Base-by-base conservation (phyloP, 1,139 yeast species). In the Yamadazyma triangularis region DNA sequence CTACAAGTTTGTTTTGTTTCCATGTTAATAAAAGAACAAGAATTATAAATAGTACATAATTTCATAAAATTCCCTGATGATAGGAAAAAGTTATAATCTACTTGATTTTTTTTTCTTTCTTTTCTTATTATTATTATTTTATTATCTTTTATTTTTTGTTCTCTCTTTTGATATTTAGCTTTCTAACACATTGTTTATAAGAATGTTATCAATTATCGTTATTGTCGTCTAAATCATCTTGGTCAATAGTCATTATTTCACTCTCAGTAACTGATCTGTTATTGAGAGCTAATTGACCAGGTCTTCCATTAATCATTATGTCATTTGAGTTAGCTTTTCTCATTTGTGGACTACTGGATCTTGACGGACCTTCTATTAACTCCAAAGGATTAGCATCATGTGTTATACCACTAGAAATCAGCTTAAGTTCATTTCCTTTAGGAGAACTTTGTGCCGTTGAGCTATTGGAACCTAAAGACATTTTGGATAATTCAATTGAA, bases 211-310 rank as follows among this genome's bases (percentile, higher is more conserved):
- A 18, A 18, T 18, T 18, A 18, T 18, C 20, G 20, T 18, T 18
- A 18, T 9, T 9, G 6, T 18, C 20, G 9, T 18, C 20, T 18
- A 18, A 18, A 18, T 18, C 20, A 18, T 18, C 9, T 18, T 9
- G 6, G 6, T 6, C 8, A 18, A 18, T 15, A 8, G 28, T 26
- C 8, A 10, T 27, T 4, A 44, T 36, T 15, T 27, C 34, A 33
- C 65, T 59, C 26, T 65, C 72, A 2, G 71, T 64, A 11, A 47
- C 53, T 2, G 70, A 60, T 34, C 69, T 47, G 29, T 45, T 55
- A 24, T 44, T 44, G 37, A 51, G 38, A 3, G 63, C 64, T 1
- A 18, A 18, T 18, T 18, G 6, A 7, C 20, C 20, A 18, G 70
- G 70, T 36, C 68, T 50, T 9, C 39, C 38, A 24, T 41, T 33